A percentile compares a stretch with the other conserved stretches of the same genome.
phyloP scores from a whole-genome alignment of 805 yeast species.

The Metschnikowia baotianmanensis region DNA sequence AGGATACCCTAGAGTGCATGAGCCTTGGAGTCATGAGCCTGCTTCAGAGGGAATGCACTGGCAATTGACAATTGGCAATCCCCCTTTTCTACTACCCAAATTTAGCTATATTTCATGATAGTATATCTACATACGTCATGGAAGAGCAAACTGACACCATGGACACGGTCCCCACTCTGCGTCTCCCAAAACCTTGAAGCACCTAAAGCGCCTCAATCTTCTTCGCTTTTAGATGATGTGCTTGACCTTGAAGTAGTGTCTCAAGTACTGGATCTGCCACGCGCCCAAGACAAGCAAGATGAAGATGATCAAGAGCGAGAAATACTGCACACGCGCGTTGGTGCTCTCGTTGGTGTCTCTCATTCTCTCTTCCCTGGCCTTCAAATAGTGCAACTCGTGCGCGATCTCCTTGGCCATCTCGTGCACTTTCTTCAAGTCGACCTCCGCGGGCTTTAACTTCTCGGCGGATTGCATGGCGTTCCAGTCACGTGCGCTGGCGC shows the following conservation, averaged over 20 bases:
- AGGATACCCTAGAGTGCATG: too few species aligned
- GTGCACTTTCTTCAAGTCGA: conserved; percentile 82
- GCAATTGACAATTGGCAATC: too few species aligned
- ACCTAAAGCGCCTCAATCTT: too few species aligned
- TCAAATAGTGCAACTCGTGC: conserved; percentile 78
- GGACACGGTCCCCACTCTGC: too few species aligned
- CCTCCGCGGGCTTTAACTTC: conserved; percentile 88
- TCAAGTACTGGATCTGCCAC: conserved; percentile 91
- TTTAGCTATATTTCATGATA: too few species aligned
- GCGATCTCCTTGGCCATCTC: conserved; percentile 82
- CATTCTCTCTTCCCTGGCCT: conserved; percentile 83
- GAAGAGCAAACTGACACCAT: too few species aligned
- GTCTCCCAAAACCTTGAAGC: too few species aligned
- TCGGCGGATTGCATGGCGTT: conserved; percentile 90
- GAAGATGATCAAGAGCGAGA: conserved; percentile 66
- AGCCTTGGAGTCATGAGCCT: too few species aligned
- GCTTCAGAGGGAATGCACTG: too few species aligned
- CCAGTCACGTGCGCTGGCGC: conserved; percentile 98
- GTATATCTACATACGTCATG: too few species aligned
- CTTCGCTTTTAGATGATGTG: conserved; percentile 54
- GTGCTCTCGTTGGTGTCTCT: conserved; percentile 98
- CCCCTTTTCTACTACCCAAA: too few species aligned
- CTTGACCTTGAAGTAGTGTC: conserved; percentile 87
- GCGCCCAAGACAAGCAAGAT: conserved; percentile 76
- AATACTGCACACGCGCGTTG: conserved; percentile 86